Evolutionary conservation across 352 stramenopile genomes (phyloP), one percentile per base, ranked within the genome.

Genomic region (Globisporangium cederbergense): DNA sequence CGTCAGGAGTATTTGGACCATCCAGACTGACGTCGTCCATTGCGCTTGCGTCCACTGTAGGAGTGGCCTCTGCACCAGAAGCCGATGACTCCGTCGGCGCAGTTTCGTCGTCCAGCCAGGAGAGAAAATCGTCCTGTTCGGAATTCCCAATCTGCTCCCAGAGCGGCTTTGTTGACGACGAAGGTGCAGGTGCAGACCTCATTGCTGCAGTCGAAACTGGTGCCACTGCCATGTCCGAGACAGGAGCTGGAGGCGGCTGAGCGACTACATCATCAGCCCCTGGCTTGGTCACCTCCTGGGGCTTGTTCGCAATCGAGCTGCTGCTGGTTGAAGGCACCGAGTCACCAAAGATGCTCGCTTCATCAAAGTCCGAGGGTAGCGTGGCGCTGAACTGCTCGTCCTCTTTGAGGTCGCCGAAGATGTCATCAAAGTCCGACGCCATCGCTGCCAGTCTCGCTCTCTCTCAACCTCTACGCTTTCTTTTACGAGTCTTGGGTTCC

Each of bases 401-500:
- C 62, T 89, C 74, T 51, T 89, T 94, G 22, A 77, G 61, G 46
- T 91, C 83, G 10, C 83, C 83, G 57, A 95, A 93, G 63, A 93
- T 93, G 60, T 95, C 86, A 62, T 95, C 82, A 51, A 93, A 89
- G 57, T 93, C 81, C 28, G 77, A 73, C 13, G 68, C 71, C 69
- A 73, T 73, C 28, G 49, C 32, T 16, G 25, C 28, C n/a, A 25
- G 18, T 13, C 30, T 9, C 20, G 7, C 32, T 34, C 28, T 49
- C 14, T 16, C 36, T 60, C 22, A 14, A 14, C 11, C 16, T 7
- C 13, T n/a, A 14, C 4, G 40, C 36, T n/a, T 11, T 46, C 28
- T 28, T 36, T 25, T 30, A 10, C 5, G 6, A n/a, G 52, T 28
- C 36, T 58, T n/a, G 10, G n/a, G 7, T 51, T 56, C 32, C 13